Evolutionary conservation across 1,284 basidiomycete genomes (phyloP).

Genomic region (Malassezia vespertilionis): DNA sequence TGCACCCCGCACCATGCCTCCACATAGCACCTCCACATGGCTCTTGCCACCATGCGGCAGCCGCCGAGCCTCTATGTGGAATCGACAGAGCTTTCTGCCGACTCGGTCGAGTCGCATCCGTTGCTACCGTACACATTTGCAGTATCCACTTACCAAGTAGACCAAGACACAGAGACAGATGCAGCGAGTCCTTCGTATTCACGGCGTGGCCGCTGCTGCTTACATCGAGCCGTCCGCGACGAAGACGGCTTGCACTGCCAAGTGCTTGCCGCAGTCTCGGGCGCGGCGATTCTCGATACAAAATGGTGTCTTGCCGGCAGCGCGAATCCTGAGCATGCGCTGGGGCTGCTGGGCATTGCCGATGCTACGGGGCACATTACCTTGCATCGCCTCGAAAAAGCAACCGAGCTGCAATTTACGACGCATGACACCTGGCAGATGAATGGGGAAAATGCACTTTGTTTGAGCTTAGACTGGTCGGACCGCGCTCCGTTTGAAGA

Average conservation of each 20-base stretch:
- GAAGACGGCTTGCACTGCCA: not conserved
- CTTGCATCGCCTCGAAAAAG: conserved; percentile 17
- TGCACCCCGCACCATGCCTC: no score
- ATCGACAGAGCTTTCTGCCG: conserved; percentile 38
- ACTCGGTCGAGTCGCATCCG: conserved; percentile 41
- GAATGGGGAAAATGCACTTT: conserved; percentile 30
- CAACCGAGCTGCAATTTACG: conserved; percentile 3
- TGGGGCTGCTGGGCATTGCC: conserved; percentile 26
- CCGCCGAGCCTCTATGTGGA: conserved; percentile 19
- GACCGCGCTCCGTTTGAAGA: no score
- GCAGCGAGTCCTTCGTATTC: conserved; percentile 25
- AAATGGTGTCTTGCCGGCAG: conserved; percentile 31
- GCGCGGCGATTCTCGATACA: conserved; percentile 41
- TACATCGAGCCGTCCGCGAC: conserved; percentile 13
- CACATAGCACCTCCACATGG: no score
- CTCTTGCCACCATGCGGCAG: no score
- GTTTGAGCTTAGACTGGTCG: conserved; percentile 44
- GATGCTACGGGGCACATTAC: conserved; percentile 27
- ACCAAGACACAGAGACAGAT: conserved; percentile 21
- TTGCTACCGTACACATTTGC: conserved; percentile 27
- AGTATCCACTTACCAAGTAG: conserved; percentile 43
- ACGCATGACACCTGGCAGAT: conserved; percentile 20
- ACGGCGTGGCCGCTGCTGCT: conserved; percentile 25
- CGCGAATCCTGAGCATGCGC: not conserved
- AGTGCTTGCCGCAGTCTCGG: conserved; percentile 12